Evolutionary conservation across 805 yeast genomes (phyloP).

Genomic region (Sungouiozyma intestinalis): DNA sequence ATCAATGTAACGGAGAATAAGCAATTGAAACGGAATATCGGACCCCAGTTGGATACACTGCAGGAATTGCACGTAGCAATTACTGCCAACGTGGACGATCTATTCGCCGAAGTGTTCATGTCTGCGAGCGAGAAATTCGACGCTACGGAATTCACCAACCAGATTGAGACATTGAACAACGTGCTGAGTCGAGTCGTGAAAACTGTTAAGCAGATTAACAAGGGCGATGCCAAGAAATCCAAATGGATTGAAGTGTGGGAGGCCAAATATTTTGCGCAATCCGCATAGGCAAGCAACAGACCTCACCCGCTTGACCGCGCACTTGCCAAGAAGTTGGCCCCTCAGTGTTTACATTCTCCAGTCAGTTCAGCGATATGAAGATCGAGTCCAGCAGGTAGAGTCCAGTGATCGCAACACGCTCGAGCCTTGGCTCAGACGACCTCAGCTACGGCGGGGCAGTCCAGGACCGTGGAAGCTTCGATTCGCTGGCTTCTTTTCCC

Average conservation of each 20-base stretch:
- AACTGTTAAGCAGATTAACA: constrained; percentile 37
- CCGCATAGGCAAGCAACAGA: too few relatives aligned
- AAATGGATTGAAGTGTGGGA: constrained; percentile 29
- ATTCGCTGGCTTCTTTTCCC: neutral
- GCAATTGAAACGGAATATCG: constrained; percentile 21
- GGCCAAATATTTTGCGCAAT: constrained; percentile 17
- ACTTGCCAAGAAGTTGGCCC: too few relatives aligned
- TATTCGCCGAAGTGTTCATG: constrained; percentile 47
- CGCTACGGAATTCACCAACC: constrained; percentile 24
- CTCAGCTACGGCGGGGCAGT: neutral
- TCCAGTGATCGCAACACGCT: too few relatives aligned
- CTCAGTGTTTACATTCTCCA: too few relatives aligned
- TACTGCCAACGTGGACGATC: constrained; percentile 43
- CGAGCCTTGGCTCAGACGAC: too few relatives aligned
- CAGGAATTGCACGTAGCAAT: constrained; percentile 34
- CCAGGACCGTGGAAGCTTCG: neutral
- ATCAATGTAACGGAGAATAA: constrained; percentile 33
- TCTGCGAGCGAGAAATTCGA: constrained; percentile 23
- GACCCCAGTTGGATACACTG: constrained; percentile 39
- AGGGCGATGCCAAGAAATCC: constrained; percentile 39
- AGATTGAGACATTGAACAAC: constrained; percentile 17
- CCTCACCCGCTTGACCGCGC: too few relatives aligned
- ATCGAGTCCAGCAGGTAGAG: too few relatives aligned
- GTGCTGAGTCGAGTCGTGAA: constrained; percentile 25
- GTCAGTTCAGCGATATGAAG: too few relatives aligned